A percentile compares a stretch with the other conserved stretches of the same genome.
phyloP scores from a whole-genome alignment of 2,329 filamentous ascomycete species.

The Seiridium unicorne region DNA sequence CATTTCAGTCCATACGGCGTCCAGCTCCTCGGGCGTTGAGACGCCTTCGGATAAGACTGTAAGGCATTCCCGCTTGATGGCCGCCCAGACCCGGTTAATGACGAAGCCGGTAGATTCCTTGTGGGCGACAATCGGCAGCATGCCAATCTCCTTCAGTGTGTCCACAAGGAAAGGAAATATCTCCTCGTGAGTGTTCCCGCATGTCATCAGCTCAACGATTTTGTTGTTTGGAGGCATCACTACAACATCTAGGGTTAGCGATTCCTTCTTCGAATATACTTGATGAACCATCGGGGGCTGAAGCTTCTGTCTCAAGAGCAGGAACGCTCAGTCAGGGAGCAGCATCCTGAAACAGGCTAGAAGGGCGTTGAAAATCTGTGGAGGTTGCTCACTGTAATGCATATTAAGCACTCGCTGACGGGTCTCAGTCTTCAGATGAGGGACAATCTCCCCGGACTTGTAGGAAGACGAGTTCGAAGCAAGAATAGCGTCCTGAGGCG shows the following conservation, averaged over 20 bases:
- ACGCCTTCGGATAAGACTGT: conserved; percentile 28
- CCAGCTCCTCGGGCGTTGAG: conserved; percentile 27
- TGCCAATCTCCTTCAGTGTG: conserved; percentile 25
- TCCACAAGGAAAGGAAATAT: conserved; percentile 27
- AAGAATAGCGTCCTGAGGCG: conserved; percentile 25
- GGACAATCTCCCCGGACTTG: conserved; percentile 24
- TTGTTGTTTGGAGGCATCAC: conserved; percentile 28
- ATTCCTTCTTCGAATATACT: too few relatives aligned
- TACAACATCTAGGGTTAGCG: not conserved
- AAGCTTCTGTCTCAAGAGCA: too few relatives aligned
- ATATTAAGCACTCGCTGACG: conserved; percentile 29
- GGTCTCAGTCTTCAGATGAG: conserved; percentile 13
- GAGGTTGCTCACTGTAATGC: conserved; percentile 21
- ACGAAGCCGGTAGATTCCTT: conserved; percentile 31
- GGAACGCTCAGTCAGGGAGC: too few relatives aligned
- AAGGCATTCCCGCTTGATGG: conserved; percentile 32
- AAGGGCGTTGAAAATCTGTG: not conserved
- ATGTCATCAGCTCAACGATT: conserved; percentile 33
- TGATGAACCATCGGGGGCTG: too few relatives aligned
- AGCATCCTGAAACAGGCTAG: not conserved
- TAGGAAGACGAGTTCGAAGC: conserved; percentile 29
- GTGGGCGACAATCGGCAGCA: conserved; percentile 22
- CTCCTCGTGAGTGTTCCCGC: conserved; percentile 22
- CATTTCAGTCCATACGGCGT: conserved; percentile 25
- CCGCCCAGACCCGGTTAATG: conserved; percentile 34